Evolutionary conservation across 768 basidiomycete species (phyloP).

Genomic region (Tulasnella sp.): DNA sequence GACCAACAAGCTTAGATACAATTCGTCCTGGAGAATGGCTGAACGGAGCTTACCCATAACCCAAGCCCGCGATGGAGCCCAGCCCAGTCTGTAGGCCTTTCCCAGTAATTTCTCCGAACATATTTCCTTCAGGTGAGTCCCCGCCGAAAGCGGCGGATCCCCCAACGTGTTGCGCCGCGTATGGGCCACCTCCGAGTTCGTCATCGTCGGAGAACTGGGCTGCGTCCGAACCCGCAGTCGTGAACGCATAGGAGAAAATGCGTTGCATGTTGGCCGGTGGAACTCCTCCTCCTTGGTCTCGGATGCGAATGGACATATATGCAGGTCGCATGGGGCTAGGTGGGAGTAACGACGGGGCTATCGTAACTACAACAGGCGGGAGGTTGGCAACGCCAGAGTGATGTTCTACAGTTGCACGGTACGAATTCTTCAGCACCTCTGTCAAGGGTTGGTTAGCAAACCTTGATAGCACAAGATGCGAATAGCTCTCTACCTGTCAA

Average conservation of each 20-base stretch:
- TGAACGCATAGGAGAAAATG: constrained; percentile 88
- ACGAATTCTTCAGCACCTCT: constrained; percentile 82
- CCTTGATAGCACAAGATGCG: background rate
- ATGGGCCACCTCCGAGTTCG: constrained; percentile 51
- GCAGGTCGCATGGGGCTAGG: constrained; percentile 26
- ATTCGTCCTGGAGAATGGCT: background rate
- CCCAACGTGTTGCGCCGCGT: constrained; percentile 66
- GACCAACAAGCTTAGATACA: background rate
- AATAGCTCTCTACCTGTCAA: constrained; percentile 36
- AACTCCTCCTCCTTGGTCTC: constrained; percentile 82
- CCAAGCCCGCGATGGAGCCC: constrained; percentile 83
- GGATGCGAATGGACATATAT: constrained; percentile 63
- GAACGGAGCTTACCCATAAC: constrained; percentile 44
- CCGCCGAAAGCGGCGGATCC: constrained; percentile 49
- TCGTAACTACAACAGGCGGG: constrained; percentile 58
- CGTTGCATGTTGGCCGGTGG: constrained; percentile 56
- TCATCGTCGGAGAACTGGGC: constrained; percentile 26
- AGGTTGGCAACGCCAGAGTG: constrained; percentile 29
- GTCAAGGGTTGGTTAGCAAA: background rate
- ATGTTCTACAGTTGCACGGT: constrained; percentile 76
- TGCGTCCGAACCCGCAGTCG: constrained; percentile 51
- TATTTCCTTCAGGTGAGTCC: constrained; percentile 34
- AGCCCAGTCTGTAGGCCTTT: constrained; percentile 67
- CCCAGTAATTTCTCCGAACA: constrained; percentile 68
- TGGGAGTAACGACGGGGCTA: constrained; percentile 41